Evolutionary conservation across 768 basidiomycete genomes (phyloP), one percentile per base, ranked within the genome.

Genomic region (Amyloporia xantha): DNA sequence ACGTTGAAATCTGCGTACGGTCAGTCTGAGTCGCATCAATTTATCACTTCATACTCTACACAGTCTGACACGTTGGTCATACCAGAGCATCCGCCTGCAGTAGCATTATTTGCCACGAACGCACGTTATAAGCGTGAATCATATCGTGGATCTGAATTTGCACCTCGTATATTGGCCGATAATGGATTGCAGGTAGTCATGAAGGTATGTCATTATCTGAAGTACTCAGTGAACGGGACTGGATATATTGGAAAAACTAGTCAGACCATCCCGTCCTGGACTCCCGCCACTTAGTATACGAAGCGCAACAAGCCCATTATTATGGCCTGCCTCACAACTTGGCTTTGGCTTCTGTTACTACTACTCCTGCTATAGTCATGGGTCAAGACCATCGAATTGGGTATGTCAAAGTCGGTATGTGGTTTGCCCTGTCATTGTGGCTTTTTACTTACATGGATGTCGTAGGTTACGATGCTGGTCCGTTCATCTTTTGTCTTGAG

Each of bases 21-120:
- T 57, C 19, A n/a, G 43, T 38, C 1, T 15, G 10, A 20, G n/a
- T 10, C 19, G 9, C 9, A 10, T 26, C 1, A 10, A 19, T 19
- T 3, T 23, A 6, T n/a, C 4, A 23, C 2, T 24, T 42, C 3
- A 2, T 33, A 20, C 6, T 11, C n/a, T 10, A 46, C 37, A 21
- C 20, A 17, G 9, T 11, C 15, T 20, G 23, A 35, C 33, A n/a
- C n/a, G n/a, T n/a, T n/a, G n/a, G n/a, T n/a, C n/a, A n/a, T 35
- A 15, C 5, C 19, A 75, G 74, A 76, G 25, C 68, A 68, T 4
- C 71, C 81, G 11, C 91, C 91, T 0, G 81, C 85, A 2, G 71
- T 83, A 37, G 91, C 92, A 2, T 63, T 95, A 39, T 92, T 91
- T 52, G 84, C 88, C 2, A 91, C 84, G 28, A 84, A 84, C 60